Evolutionary conservation across 2,329 filamentous ascomycete genomes (phyloP), one percentile per base, ranked within the genome.

Genomic region (Drechslera avenae): DNA sequence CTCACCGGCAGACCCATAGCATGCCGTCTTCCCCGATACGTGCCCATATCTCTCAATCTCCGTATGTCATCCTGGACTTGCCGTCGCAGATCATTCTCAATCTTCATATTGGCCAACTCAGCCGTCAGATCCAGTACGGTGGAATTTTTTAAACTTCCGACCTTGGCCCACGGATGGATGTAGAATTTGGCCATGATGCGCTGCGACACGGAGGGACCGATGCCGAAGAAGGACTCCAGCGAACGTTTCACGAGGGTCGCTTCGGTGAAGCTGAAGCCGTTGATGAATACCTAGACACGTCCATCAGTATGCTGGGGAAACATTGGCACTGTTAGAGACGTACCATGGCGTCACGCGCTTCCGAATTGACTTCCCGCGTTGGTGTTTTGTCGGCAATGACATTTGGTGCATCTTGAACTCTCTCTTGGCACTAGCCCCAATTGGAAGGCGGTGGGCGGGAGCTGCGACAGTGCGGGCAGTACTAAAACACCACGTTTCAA

Each of bases 1-100:
- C 94, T 84, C 46, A 94, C 93, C 3, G 94, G 94, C 77, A 97
- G 76, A 54, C 87, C 85, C 88, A 97, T 92, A 50, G 93, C 93
- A 79, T 99, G 94, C 61, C 94, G 81, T 73, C 89, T 86, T 59
- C 94, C 94, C 45, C 94, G 81, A 71, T 96, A 96, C 3, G 88
- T 86, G 41, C 92, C 92, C 79, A 96, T 97, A 66, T 97, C 92
- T 72, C 89, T 90, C 73, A 99, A 68, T 52, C 93, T 81, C 71
- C 81, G 81, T 63, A 99, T 96, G 68, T 97, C 94, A 41, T 96
- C 90, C 66, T 87, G 82, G 31, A 97, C 77, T 52, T 90, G 78
- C 69, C 88, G 84, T 67, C 86, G 81, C 58, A 95, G 81, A 67
- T 97, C 92, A 73, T 89, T 96, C 75, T 97, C 94, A 66, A 97